Percentiles rank a stretch among this genome's conserved stretches.
Evolutionary conservation across 164 flowering plant species (phyloP).

Genomic region (Kingdonia uniflora): DNA sequence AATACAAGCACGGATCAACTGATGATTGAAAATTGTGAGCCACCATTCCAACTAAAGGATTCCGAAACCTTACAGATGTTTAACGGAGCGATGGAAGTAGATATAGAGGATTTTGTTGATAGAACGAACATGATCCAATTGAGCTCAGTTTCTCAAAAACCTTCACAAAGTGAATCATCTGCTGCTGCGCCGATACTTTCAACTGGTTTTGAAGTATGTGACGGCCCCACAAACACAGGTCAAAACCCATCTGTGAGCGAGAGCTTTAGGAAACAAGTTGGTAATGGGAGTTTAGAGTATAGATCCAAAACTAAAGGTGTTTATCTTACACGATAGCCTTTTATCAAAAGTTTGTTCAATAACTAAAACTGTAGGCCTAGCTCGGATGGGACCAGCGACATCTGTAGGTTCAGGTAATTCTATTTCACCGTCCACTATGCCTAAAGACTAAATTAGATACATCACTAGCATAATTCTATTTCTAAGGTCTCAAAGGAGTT

Average conservation of each 20-base stretch:
- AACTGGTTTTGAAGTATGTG: slow-evolving; percentile 49
- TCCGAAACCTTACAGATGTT: slow-evolving; percentile 17
- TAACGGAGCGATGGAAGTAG: slow-evolving; percentile 27
- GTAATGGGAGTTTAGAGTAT: slow-evolving; percentile 25
- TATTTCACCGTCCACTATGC: no score
- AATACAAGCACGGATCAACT: slow-evolving; percentile 15
- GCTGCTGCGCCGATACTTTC: slow-evolving; percentile 59
- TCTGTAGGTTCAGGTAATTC: slow-evolving; percentile 54
- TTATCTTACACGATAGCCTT: neutral
- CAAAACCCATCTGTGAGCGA: slow-evolving; percentile 38
- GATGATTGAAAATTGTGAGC: slow-evolving; percentile 16
- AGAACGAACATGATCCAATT: slow-evolving; percentile 30
- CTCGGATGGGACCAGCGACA: slow-evolving; percentile 57
- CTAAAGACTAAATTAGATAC: no score
- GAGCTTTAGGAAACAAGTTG: slow-evolving; percentile 40
- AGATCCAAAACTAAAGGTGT: slow-evolving; percentile 42
- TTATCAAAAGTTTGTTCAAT: slow-evolving; percentile 44
- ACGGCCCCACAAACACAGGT: slow-evolving; percentile 51
- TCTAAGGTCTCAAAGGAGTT: no score
- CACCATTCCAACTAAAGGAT: slow-evolving; percentile 22
- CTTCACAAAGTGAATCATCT: slow-evolving; percentile 73
- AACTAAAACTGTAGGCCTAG: slow-evolving; percentile 46
- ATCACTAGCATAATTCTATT: no score
- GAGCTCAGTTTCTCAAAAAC: slow-evolving; percentile 41
- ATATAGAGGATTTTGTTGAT: slow-evolving; percentile 31